Conservation (phyloP, 2,329 filamentous ascomycete genomes). For the Colletotrichum simmondsii region DNA sequence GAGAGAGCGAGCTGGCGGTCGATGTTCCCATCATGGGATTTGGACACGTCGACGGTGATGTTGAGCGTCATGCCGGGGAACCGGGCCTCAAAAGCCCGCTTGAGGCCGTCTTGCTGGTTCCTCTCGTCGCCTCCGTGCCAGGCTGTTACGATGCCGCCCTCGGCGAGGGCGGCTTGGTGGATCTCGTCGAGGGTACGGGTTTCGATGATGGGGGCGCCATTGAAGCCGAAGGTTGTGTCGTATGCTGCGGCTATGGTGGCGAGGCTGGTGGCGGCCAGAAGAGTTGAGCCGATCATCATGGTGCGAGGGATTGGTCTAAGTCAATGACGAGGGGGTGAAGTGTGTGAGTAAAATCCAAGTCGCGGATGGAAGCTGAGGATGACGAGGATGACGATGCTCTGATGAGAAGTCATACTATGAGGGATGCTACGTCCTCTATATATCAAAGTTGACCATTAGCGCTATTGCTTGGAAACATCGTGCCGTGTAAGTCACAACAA, state of each 20-base stretch:
- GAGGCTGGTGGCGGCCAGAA: not conserved
- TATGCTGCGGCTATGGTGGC: not conserved
- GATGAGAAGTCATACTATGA: not conserved
- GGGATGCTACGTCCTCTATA: not conserved
- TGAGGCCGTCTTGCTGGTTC: slow-evolving; percentile 50
- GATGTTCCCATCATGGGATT: slow-evolving; percentile 62
- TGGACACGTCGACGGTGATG: slow-evolving; percentile 65
- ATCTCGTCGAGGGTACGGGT: slow-evolving; percentile 62
- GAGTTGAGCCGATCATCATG: not conserved
- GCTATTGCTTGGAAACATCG: not conserved
- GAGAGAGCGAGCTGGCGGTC: slow-evolving; percentile 54
- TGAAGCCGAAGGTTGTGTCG: slow-evolving; percentile 23
- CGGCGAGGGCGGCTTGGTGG: slow-evolving; percentile 58
- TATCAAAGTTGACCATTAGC: not conserved
- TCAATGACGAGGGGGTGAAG: not conserved
- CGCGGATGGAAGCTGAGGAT: not conserved
- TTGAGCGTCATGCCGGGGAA: slow-evolving; percentile 64
- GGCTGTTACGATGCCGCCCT: slow-evolving; percentile 56
- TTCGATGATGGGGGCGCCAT: slow-evolving; percentile 44
- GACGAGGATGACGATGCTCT: not conserved
- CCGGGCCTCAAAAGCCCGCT: slow-evolving; percentile 53
- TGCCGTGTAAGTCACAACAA: not conserved
- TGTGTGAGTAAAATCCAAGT: not conserved
- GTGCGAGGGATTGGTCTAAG: no score
- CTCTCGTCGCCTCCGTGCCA: slow-evolving; percentile 61